Base-by-base conservation (phyloP, 306 rosid species). In the Cucumis cinereus region DNA sequence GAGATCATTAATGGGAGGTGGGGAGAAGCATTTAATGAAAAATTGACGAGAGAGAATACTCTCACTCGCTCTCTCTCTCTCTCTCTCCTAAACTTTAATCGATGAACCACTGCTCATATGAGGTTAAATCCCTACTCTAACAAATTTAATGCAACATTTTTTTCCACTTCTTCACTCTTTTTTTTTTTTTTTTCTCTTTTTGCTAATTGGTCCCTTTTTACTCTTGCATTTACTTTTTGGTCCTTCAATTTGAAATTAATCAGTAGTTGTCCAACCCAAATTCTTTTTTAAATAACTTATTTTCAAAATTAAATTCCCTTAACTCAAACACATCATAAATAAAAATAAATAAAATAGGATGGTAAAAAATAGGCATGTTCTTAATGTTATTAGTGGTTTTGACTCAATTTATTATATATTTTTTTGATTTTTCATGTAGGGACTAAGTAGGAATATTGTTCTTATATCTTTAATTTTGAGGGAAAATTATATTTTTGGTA, bases 1-100 rank as follows among this genome's bases (percentile, higher is more conserved):
- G 85, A n/a, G 73, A 54, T 63, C 79, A 81, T 78, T 81, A 76
- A 81, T 35, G 58, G 80, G 77, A 36, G 73, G 81, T 77, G 79
- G 61, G 78, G 78, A 24, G 57, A 33, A 80, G 64, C 85, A 78
- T 53, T 84, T 57, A 81, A 70, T 83, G 86, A 75, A 52, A 75
- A 83, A 83, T 83, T 33, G 86, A 83, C 81, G 78, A 79, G 73
- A 55, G 45, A 45, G 28, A 58, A 76, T 13, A 22, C 53, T 15
- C 54, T 11, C 0, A 35, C 28, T 43, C 6, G 52, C 59, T 68
- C 38, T 52, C 45, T 73, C 62, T 74, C 54, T 77, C 53, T 30
- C 35, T 3, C 35, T 30, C 35, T 30, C 49, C 33, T 17, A 4
- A n/a, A 74, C 62, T 56, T 56, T 55, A n/a, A 74, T 74, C 64